Percentiles rank a stretch among this genome's conserved stretches.
Evolutionary conservation across 352 stramenopile species (phyloP).

Genomic region (Phytophthora kernoviae): DNA sequence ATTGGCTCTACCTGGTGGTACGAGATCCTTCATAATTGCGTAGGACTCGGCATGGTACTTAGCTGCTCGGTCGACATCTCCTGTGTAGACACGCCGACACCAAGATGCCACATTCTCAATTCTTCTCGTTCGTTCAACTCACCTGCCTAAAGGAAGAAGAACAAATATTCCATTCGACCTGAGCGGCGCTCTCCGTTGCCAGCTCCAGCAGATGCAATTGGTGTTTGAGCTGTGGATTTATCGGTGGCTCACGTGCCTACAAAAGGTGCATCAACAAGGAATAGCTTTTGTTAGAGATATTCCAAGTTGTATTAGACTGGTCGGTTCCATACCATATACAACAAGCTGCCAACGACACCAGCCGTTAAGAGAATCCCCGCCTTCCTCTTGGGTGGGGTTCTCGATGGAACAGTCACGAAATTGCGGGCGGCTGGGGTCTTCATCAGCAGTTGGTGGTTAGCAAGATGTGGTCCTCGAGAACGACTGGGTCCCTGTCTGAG

Average conservation of each 20-base stretch:
- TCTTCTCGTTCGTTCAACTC: no score
- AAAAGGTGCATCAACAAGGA: not conserved
- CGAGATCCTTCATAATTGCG: not conserved
- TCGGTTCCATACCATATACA: conserved; percentile 14
- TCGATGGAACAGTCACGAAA: not conserved
- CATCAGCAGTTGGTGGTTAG: not conserved
- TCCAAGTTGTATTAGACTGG: no score
- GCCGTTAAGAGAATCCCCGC: not conserved
- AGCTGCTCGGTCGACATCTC: conserved; percentile 8
- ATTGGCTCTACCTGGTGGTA: not conserved
- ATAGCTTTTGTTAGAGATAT: no score
- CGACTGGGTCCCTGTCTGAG: not conserved
- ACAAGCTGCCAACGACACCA: not conserved
- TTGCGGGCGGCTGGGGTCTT: not conserved
- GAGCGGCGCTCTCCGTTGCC: not conserved
- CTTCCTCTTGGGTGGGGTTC: conserved; percentile 9
- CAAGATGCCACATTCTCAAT: no score
- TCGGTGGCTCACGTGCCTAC: not conserved
- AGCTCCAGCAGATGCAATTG: not conserved
- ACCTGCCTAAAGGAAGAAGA: no score
- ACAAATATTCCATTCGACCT: not conserved
- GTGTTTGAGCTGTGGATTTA: conserved; percentile 1
- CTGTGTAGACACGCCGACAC: no score
- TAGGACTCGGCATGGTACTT: conserved; percentile 9
- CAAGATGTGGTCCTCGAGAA: not conserved